Percentiles rank a stretch among this genome's conserved stretches.
Conservation (phyloP, 192 early-diverging fungal species). For the Anaeromyces robustus region DNA sequence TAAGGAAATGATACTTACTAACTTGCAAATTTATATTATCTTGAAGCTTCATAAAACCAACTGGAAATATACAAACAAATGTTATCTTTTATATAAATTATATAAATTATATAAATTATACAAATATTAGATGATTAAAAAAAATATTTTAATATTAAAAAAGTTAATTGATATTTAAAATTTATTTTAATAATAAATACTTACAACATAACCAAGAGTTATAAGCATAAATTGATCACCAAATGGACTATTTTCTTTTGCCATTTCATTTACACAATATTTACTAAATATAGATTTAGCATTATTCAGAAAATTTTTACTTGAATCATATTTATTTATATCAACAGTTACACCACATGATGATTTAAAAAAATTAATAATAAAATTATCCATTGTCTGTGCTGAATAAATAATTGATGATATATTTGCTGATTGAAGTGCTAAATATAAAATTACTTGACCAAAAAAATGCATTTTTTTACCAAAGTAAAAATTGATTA, state of each 20-base stretch:
- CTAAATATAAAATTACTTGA: background rate
- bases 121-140: too few species aligned
- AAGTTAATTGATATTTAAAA: too few species aligned
- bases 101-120: background rate
- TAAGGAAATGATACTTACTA: slow-evolving; percentile 10
- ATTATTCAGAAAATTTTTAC: too few species aligned
- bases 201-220: slow-evolving; percentile 20
- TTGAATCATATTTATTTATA: background rate
- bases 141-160: too few species aligned
- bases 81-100: background rate
- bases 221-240: slow-evolving; percentile 21
- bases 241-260: slow-evolving; percentile 20
- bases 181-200: too few species aligned
- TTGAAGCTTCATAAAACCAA: slow-evolving; percentile 29
- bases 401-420: background rate
- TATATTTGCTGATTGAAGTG: background rate
- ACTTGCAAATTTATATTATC: slow-evolving; percentile 36
- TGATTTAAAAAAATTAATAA: slow-evolving; percentile 30
- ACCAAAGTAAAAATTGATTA: background rate
- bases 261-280: slow-evolving; percentile 12
- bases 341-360: slow-evolving; percentile 21
- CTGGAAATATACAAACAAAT: slow-evolving; percentile 18
- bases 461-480: background rate
- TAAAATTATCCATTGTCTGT: slow-evolving; percentile 28
- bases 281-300: slow-evolving; percentile 7